Conservation (phyloP, 2,329 filamentous ascomycete genomes). For the Fusarium lateritium region DNA sequence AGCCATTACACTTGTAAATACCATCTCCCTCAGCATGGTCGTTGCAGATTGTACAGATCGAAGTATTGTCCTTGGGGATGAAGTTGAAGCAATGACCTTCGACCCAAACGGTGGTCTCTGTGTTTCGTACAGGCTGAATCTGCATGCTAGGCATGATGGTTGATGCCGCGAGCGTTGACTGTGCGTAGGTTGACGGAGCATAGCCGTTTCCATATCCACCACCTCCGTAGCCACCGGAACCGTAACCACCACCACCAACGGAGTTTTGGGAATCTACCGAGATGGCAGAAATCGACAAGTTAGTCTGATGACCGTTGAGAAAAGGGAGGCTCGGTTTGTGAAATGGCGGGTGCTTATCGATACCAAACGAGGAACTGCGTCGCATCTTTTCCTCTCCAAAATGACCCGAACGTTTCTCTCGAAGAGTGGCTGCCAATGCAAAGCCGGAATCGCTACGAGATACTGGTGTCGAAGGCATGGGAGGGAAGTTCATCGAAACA, state of each 20-base stretch:
- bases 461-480: conserved; percentile 81
- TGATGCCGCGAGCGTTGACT: conserved; percentile 87
- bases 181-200: conserved; percentile 86
- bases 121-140: conserved; percentile 83
- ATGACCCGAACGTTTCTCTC: conserved; percentile 95
- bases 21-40: conserved; percentile 81
- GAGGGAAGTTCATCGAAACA: conserved; percentile 82
- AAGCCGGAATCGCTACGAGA: conserved; percentile 94
- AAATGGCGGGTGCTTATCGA: conserved; percentile 78
- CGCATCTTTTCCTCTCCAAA: conserved; percentile 85
- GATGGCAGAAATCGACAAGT: conserved; percentile 71
- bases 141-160: conserved; percentile 90
- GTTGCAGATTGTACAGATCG: conserved; percentile 80
- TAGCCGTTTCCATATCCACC: conserved; percentile 68
- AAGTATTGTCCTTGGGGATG: conserved; percentile 70
- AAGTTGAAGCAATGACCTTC: conserved; percentile 87
- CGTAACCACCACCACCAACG: conserved; percentile 68
- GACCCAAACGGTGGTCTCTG: conserved; percentile 85
- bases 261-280: conserved; percentile 78
- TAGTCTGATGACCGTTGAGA: conserved; percentile 74
- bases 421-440: conserved; percentile 85
- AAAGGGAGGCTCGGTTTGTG: conserved; percentile 83
- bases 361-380: conserved; percentile 92
- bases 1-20: conserved; percentile 80
- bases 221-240: conserved; percentile 8